Evolutionary conservation across 441 rosid species (phyloP), one percentile per base, ranked within the genome.

Genomic region (Geranium incanum): DNA sequence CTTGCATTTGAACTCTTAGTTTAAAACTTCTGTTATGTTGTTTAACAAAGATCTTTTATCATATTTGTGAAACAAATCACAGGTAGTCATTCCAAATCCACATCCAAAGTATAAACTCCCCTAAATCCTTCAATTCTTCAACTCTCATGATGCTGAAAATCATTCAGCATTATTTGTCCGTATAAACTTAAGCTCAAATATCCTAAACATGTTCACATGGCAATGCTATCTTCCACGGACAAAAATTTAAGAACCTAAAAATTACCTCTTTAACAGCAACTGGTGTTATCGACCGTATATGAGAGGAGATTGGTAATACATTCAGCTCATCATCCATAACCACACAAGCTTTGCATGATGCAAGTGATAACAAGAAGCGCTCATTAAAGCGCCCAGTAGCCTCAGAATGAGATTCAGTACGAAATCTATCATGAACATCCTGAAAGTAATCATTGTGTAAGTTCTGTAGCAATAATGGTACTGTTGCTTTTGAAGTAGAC

Each of bases 361-460:
- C 95, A 68, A 95, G 78, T 68, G 99, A 95, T 75, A 95, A 79
- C 66, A 95, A 76, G 84, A 95, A 95, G 18, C 97, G 93, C 59
- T 92, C 98, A 79, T 95, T 95, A 75, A 95, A 95, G 71, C 92
- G 93, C 9, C 93, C 93, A 52, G 90, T 67, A 77, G 94, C 86
- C 84, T 85, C 82, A 73, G 89, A 85, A 78, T 95, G 99, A 48
- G 99, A 91, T 80, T 95, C 98, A 1, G 98, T 95, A 66, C 99
- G 96, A 75, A 87, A 91, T 71, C 99, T 90, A 69, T 91, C 96
- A 33, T 95, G 99, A 77, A 95, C 99, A 84, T 95, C 98, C 99
- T 95, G 89, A 81, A 66, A 66, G 41, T 6, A 66, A 36, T 9
- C n/a, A 3, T 15, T 66, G 16, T 37, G 55, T 45, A 23, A 43